A percentile compares a stretch with the other conserved stretches of the same genome.
phyloP scores from a whole-genome alignment of 2,329 filamentous ascomycete species.

The Thielaviopsis populi region DNA sequence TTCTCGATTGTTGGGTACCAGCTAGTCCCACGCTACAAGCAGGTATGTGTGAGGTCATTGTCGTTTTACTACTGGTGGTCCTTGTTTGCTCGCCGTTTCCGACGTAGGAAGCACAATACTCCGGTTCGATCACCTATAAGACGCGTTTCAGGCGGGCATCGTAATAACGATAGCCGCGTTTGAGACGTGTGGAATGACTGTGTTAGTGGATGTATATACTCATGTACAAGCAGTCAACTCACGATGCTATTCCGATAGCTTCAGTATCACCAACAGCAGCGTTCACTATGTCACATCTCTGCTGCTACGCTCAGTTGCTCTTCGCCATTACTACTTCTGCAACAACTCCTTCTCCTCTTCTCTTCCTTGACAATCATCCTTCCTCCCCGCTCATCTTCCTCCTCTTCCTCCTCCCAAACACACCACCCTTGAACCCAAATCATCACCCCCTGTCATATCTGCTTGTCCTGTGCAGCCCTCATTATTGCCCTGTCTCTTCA shows the following conservation, averaged over 20 bases:
- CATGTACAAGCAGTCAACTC: neutral
- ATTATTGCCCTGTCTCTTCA: too few species aligned
- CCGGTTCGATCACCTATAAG: slow-evolving; percentile 12
- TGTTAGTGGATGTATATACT: neutral
- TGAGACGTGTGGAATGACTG: neutral
- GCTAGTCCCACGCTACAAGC: neutral
- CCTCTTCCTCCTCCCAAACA: too few species aligned
- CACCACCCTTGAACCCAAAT: too few species aligned
- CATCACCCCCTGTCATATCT: too few species aligned
- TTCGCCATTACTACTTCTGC: too few species aligned
- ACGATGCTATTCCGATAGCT: neutral
- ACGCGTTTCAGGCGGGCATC: slow-evolving; percentile 14
- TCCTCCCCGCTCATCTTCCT: too few species aligned
- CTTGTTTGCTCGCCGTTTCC: neutral
- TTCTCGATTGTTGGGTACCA: too few species aligned
- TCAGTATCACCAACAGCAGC: neutral
- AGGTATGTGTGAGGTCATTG: neutral
- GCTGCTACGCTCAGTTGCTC: too few species aligned
- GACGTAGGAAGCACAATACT: neutral
- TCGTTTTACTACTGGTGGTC: neutral
- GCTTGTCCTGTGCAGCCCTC: too few species aligned
- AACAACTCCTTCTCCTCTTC: too few species aligned
- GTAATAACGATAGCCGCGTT: neutral
- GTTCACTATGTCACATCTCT: too few species aligned
- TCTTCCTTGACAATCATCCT: too few species aligned